phyloP scores from a whole-genome alignment of 805 yeast species.

The Priceomyces carsonii region DNA sequence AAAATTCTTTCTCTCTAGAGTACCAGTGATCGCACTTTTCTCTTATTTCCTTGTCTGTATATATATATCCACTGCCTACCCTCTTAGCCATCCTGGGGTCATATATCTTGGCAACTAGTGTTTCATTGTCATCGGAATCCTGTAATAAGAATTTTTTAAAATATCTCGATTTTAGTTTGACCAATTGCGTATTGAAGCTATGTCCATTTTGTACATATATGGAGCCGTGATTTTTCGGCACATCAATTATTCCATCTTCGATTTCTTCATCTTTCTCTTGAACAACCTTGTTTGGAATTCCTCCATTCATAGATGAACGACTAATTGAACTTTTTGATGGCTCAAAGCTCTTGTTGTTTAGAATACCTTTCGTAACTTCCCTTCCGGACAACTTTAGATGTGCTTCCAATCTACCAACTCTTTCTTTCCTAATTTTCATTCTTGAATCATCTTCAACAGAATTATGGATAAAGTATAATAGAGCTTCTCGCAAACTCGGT shows the following conservation, averaged over 20 bases:
- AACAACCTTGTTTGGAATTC: too few species aligned
- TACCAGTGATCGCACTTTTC: neutral
- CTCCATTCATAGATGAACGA: too few species aligned
- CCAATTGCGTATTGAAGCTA: neutral
- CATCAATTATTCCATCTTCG: too few species aligned
- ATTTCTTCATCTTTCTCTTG: too few species aligned
- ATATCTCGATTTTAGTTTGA: conserved; percentile 1
- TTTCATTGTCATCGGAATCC: too few species aligned
- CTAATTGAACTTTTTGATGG: too few species aligned
- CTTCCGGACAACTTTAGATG: neutral
- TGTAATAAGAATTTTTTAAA: neutral
- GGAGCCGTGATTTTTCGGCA: too few species aligned
- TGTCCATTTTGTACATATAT: conserved; percentile 2
- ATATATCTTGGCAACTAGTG: too few species aligned
- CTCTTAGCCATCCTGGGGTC: neutral
- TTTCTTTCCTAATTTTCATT: neutral
- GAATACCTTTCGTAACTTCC: too few species aligned
- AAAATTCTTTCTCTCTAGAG: neutral
- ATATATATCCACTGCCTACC: neutral
- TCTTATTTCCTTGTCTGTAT: neutral
- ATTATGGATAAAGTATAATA: conserved; percentile 3
- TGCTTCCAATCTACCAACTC: neutral
- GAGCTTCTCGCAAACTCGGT: conserved; percentile 3
- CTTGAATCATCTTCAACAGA: neutral
- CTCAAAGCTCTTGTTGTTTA: too few species aligned